These are phyloP conservation scores for Primulina eburnea DNA, from an alignment of 257 asterid species.

Conservation along the genomic window DNA sequence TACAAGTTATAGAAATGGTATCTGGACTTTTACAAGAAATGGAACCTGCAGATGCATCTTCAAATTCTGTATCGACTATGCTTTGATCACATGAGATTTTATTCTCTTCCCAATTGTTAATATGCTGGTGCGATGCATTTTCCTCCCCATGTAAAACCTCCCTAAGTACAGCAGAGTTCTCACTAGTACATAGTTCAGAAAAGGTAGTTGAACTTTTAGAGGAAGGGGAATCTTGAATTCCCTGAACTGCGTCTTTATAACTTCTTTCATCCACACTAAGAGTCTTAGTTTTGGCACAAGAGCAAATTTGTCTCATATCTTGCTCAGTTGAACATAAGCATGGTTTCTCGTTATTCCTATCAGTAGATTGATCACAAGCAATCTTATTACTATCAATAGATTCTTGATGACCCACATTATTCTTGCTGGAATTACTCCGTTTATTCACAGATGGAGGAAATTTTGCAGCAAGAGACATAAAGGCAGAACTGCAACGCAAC, in stretches of 20 bases:
- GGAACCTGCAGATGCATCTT: no score
- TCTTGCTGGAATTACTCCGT: neutral
- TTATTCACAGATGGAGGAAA: slow-evolving; percentile 32
- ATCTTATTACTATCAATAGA: neutral
- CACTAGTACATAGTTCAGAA: neutral
- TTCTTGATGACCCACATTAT: neutral
- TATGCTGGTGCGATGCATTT: no score
- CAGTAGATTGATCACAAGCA: neutral
- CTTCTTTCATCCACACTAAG: no score
- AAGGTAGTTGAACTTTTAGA: neutral
- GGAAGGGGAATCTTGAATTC: neutral
- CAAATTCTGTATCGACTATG: no score
- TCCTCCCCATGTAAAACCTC: no score
- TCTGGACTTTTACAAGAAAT: no score
- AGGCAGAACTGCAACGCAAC: slow-evolving; percentile 44
- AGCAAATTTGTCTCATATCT: neutral
- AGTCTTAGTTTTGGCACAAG: neutral
- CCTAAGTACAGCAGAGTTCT: no score
- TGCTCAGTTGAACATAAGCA: neutral
- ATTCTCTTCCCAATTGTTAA: no score
- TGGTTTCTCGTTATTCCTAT: neutral
- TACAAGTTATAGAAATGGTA: no score
- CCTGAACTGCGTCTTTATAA: neutral
- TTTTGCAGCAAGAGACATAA: slow-evolving; percentile 45
- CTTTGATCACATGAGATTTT: no score